Evolutionary conservation across 495 filamentous ascomycete genomes (phyloP), one percentile per base, ranked within the genome.

Genomic region (Amniculicola lignicola): DNA sequence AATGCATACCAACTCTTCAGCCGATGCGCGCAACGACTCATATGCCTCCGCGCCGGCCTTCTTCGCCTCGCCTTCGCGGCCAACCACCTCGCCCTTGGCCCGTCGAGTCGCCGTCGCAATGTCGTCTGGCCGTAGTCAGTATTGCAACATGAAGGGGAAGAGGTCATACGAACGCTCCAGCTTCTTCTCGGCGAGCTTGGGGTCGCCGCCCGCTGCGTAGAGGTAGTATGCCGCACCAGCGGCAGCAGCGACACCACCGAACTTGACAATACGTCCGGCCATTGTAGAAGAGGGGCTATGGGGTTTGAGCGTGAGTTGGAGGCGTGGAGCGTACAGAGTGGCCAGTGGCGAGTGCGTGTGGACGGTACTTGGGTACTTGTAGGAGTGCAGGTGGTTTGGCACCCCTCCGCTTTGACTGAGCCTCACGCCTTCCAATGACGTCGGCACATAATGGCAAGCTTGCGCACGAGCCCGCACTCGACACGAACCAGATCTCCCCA

Each of bases 221-320:
- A 97, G 77, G 76, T 97, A 98, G 79, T 96, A 96, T 14, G 85
- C 92, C 37, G 81, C 76, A 33, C 81, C 82, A 51, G 82, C 85
- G 15, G 78, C 86, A 37, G 79, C 85, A 12, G 75, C 78, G 42
- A 82, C 64, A 56, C 82, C 88, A 33, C 23, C 57, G 44, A 54
- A 37, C 11, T 46, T 57, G 16, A 62, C 18, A 6, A 55, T 5
- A 27, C 54, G 39, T 10, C 62, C 44, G 16, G 50, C 44, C 66
- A 70, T 70, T 16, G 45, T 59, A 27, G 41, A 27, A 36, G 40
- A 27, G 23, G 27, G 22, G 21, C 15, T 47, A 9, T 31, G 31
- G 25, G 22, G 23, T 24, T 29, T 16, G 28, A 43, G 16, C n/a
- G 27, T 39, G 25, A 78, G 77, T 61, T 31, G 74, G 67, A 51